Conservation (phyloP, 2,329 filamentous ascomycete genomes). For the Colletotrichum sojae region DNA sequence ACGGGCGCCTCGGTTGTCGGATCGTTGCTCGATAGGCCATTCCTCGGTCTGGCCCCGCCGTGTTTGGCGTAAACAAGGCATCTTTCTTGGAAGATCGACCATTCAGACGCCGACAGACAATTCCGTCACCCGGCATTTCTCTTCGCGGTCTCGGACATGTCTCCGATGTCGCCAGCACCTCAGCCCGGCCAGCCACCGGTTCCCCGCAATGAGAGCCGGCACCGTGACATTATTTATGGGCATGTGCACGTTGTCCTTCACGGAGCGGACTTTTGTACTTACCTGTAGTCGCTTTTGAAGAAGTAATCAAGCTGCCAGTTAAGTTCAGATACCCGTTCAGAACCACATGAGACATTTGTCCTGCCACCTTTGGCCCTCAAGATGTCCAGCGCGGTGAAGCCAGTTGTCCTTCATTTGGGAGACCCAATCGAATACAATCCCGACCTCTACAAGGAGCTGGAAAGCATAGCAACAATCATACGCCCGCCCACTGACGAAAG, state of each 20-base stretch:
- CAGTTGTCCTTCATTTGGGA: conserved; percentile 51
- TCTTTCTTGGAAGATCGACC: neutral
- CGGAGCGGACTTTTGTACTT: too few relatives aligned
- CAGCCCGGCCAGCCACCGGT: neutral
- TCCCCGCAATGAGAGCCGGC: neutral
- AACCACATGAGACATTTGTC: too few relatives aligned
- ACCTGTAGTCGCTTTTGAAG: too few relatives aligned
- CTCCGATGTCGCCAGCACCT: conserved; percentile 7
- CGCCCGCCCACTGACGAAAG: conserved; percentile 54
- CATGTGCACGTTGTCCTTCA: neutral
- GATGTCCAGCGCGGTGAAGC: conserved; percentile 38
- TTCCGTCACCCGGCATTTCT: neutral
- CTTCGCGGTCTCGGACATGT: conserved; percentile 18
- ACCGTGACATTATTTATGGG: neutral
- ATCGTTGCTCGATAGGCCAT: conserved; percentile 13
- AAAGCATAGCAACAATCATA: conserved; percentile 50
- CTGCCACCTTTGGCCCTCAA: neutral
- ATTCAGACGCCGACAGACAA: too few relatives aligned
- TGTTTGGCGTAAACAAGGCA: neutral
- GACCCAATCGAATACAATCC: conserved; percentile 50
- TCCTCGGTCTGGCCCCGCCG: neutral
- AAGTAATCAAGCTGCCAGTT: too few relatives aligned
- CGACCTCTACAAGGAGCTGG: conserved; percentile 49
- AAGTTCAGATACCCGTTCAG: too few relatives aligned
- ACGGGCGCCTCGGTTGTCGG: conserved; percentile 2